phyloP scores from a whole-genome alignment of 1,139 yeast genomes.

The Lizanozyma gosingica region DNA sequence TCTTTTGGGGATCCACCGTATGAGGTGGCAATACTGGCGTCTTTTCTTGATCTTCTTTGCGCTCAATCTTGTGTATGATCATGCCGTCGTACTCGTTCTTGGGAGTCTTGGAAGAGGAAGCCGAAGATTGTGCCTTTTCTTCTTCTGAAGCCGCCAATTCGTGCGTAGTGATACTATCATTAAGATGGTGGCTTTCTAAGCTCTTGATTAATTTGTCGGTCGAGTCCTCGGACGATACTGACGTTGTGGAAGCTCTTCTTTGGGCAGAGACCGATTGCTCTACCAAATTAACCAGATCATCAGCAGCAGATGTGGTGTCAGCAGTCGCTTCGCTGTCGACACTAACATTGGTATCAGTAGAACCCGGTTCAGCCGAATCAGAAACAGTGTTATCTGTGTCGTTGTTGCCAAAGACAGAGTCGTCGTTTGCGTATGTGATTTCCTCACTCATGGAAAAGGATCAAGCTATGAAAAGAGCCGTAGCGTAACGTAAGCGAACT shows the following conservation, averaged over 20 bases:
- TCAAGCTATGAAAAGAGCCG: too few relatives aligned
- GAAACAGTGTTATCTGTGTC: too few relatives aligned
- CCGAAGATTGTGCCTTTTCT: not conserved
- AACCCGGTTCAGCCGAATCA: too few relatives aligned
- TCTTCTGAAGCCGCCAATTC: not conserved
- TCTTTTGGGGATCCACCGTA: not conserved
- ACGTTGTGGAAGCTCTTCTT: not conserved
- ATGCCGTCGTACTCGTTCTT: not conserved
- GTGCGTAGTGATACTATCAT: not conserved
- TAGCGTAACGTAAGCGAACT: too few relatives aligned
- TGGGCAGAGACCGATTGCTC: too few relatives aligned
- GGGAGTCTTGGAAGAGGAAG: not conserved
- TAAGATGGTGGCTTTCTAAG: not conserved
- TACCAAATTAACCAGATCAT: not conserved
- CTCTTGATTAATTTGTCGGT: not conserved
- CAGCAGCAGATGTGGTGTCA: not conserved
- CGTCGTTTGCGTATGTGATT: not conserved
- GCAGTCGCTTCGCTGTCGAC: too few relatives aligned
- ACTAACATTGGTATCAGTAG: too few relatives aligned
- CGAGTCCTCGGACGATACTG: not conserved
- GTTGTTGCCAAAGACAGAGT: not conserved
- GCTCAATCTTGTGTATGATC: not conserved
- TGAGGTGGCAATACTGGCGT: not conserved
- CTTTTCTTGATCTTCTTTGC: not conserved
- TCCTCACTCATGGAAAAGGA: not conserved